phyloP scores from a whole-genome alignment of 495 filamentous ascomycete species.

The Chaetomium tenue region DNA sequence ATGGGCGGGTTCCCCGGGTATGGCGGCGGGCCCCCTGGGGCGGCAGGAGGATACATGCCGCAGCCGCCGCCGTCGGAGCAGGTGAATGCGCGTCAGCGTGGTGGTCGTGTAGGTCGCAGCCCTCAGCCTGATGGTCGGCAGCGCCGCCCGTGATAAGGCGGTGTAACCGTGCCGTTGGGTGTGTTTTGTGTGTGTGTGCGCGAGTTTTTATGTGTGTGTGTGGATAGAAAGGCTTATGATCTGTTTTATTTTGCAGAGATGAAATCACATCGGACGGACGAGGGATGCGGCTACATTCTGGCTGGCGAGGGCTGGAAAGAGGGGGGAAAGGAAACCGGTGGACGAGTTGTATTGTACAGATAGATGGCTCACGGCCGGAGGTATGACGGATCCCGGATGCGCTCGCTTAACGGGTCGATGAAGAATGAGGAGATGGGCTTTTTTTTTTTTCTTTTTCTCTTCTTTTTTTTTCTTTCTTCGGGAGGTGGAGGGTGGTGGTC shows the following conservation, averaged over 20 bases:
- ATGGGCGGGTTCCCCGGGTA: slow-evolving; percentile 46
- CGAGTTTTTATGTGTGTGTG: background rate
- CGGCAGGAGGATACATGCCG: slow-evolving; percentile 44
- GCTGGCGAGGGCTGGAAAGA: too few species aligned
- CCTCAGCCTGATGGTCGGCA: slow-evolving; percentile 32
- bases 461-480: too few species aligned
- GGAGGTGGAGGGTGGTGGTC: background rate
- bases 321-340: background rate
- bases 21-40: slow-evolving; percentile 28
- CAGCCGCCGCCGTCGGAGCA: slow-evolving; percentile 41
- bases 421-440: background rate
- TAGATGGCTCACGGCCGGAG: slow-evolving; percentile 13
- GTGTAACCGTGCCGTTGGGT: background rate
- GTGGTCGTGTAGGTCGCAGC: slow-evolving; percentile 53
- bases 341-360: background rate
- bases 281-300: too few species aligned
- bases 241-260: slow-evolving; percentile 5
- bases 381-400: background rate
- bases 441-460: background rate
- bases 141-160: slow-evolving; percentile 7
- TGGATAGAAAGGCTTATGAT: slow-evolving; percentile 21
- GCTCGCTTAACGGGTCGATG: background rate
- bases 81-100: slow-evolving; percentile 51
- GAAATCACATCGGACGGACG: background rate
- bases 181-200: slow-evolving; percentile 6